phyloP scores from a whole-genome alignment of 345 rosid species.

The Populus deltoides region DNA sequence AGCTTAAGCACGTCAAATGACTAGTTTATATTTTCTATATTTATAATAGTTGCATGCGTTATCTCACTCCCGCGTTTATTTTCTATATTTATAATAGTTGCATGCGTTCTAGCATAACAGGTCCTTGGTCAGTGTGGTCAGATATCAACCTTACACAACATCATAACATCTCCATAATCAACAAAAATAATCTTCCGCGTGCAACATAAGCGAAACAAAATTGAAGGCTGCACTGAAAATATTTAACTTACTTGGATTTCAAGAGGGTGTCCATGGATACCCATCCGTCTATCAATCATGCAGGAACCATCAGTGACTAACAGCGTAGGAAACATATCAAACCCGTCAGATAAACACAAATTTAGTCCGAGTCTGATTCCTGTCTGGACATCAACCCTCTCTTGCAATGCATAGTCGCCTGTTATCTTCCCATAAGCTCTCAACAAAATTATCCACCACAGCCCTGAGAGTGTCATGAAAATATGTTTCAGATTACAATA shows the following conservation, averaged over 20 bases:
- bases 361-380: slow-evolving; percentile 83
- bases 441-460: slow-evolving; percentile 94
- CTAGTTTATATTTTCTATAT: too few relatives aligned
- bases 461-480: slow-evolving; percentile 36
- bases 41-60: too few relatives aligned
- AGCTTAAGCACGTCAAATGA: too few relatives aligned
- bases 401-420: slow-evolving; percentile 75
- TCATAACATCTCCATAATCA: too few relatives aligned
- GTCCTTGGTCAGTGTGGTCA: too few relatives aligned
- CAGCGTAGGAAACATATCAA: slow-evolving; percentile 94
- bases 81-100: too few relatives aligned
- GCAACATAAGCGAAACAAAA: background rate
- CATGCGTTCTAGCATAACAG: too few relatives aligned
- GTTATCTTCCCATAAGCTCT: slow-evolving; percentile 94
- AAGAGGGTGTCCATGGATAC: slow-evolving; percentile 96
- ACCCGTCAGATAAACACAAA: slow-evolving; percentile 80
- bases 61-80: too few relatives aligned
- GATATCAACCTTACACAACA: too few relatives aligned
- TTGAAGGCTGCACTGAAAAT: background rate
- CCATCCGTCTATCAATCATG: slow-evolving; percentile 97
- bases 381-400: slow-evolving; percentile 95
- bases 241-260: slow-evolving; percentile 75
- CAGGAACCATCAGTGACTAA: slow-evolving; percentile 96
- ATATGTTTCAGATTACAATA: slow-evolving; percentile 6
- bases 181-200: too few relatives aligned